These are phyloP conservation scores for Aplosporella prunicola DNA, from an alignment of 2,329 filamentous ascomycete genomes.

Conservation along the genomic window DNA sequence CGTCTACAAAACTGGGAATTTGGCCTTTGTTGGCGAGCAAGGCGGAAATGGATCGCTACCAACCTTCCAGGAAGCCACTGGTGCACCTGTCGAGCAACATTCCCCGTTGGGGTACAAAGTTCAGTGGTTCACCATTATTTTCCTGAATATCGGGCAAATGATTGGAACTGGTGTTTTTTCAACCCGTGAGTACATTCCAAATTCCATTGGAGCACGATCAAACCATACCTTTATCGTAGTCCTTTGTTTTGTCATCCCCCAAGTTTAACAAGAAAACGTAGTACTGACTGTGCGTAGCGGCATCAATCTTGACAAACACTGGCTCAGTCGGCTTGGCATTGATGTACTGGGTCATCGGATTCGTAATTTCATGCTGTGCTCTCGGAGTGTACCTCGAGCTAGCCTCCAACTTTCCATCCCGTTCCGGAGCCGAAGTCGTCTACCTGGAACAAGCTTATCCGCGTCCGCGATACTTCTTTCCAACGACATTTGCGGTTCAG, in stretches of 20 bases:
- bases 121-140: conserved; percentile 46
- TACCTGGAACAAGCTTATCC: conserved; percentile 61
- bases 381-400: conserved; percentile 55
- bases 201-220: background rate
- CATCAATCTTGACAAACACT: conserved; percentile 47
- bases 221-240: background rate
- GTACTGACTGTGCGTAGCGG: conserved; percentile 31
- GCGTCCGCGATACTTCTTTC: conserved; percentile 54
- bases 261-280: background rate
- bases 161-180: conserved; percentile 56
- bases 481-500: conserved; percentile 34
- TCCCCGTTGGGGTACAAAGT: conserved; percentile 54
- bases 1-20: conserved; percentile 27
- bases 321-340: conserved; percentile 54
- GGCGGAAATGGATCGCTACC: conserved; percentile 42
- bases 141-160: conserved; percentile 54
- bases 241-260: too few relatives aligned
- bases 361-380: conserved; percentile 46
- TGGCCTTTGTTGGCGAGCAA: conserved; percentile 34
- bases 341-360: conserved; percentile 57
- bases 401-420: conserved; percentile 55
- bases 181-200: conserved; percentile 41
- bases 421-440: conserved; percentile 56
- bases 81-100: conserved; percentile 50
- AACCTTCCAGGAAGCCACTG: conserved; percentile 52